Base-by-base conservation (phyloP, 495 filamentous ascomycete species). In the Penicillium turbatum region DNA sequence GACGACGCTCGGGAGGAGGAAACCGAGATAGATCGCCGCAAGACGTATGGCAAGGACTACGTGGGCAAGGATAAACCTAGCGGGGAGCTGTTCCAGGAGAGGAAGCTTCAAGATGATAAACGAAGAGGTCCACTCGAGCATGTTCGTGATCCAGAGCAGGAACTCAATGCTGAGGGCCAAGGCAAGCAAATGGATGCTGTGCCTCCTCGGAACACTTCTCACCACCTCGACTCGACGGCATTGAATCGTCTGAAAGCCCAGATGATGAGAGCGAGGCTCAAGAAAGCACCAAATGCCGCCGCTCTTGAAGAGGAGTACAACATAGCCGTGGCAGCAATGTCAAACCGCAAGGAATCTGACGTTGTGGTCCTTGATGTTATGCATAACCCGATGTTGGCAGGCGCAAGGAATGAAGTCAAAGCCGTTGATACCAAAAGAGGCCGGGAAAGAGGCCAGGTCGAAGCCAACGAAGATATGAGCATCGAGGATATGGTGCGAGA, bases 1-100 rank as follows among this genome's bases (percentile, higher is more conserved):
- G 93, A 99, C 64, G 89, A 96, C 61, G 92, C 90, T 3, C 79
- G 93, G 48, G 93, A 99, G 65, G 95, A 99, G 64, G 87, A 96
- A 72, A 83, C 82, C n/a, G 93, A 99, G 62, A 49, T 99, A 48
- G 95, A 95, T 35, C 79, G 93, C 32, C 80, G 91, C 48, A 82
- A 85, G 48, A 82, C 83, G 38, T 99, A 97, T 62, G 95, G 95
- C 0, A 76, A 86, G 47, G 88, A 87, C 27, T 96, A 92, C 61
- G 83, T 92, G 24, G 86, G 86, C 32, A 95, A 96, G 61, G 82
- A 88, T 42, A 96, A 89, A 57, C 93, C 93, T 3, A 88, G 82
- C 47, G 95, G 93, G 6, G 89, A 96, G 53, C 69, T 99, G 1
- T 96, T 86, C 57, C 76, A 84, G 51, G 88, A 97, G 67, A 74